Percentiles rank a stretch among this genome's conserved stretches.
Evolutionary conservation across 1,284 basidiomycete genomes (phyloP).

Genomic region (Pseudozyma tsukubaensis): DNA sequence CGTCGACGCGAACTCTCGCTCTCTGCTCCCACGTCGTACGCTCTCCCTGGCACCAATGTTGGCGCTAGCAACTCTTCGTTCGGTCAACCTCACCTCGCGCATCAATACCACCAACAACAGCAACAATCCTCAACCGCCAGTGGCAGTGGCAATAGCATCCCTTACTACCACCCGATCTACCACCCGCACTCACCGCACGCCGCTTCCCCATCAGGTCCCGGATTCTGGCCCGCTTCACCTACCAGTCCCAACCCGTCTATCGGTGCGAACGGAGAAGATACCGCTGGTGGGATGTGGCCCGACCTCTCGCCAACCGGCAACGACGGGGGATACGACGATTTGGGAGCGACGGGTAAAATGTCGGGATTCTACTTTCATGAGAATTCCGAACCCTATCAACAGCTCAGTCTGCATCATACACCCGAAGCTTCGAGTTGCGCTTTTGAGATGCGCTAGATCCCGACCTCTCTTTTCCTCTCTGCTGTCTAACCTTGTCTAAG

Average conservation of each 20-base stretch:
- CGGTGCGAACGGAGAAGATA: slow-evolving; percentile 12
- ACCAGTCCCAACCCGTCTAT: slow-evolving; percentile 21
- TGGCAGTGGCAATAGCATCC: slow-evolving; percentile 1
- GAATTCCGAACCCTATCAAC: slow-evolving; percentile 82
- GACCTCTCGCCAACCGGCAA: background rate
- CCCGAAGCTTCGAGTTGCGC: slow-evolving; percentile 64
- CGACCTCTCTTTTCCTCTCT: background rate
- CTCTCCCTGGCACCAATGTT: background rate
- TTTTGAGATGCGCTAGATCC: slow-evolving; percentile 70
- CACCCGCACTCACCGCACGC: slow-evolving; percentile 28
- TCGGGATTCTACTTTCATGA: slow-evolving; percentile 93
- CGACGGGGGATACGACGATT: slow-evolving; percentile 34
- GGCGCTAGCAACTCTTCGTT: background rate
- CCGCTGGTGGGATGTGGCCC: slow-evolving; percentile 16
- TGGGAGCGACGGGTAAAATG: slow-evolving; percentile 72
- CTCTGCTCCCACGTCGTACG: slow-evolving; percentile 9
- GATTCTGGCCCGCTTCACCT: slow-evolving; percentile 41
- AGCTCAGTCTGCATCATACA: slow-evolving; percentile 70
- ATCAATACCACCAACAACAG: background rate
- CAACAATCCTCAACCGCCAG: background rate
- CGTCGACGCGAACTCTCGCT: slow-evolving; percentile 36
- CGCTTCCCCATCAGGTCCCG: slow-evolving; percentile 18
- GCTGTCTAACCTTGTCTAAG: background rate
- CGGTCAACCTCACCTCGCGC: too few species aligned
- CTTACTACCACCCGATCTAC: slow-evolving; percentile 32